These are phyloP conservation scores for Termitomyces sp. DNA, from an alignment of 768 basidiomycete species.

Conservation along the genomic window DNA sequence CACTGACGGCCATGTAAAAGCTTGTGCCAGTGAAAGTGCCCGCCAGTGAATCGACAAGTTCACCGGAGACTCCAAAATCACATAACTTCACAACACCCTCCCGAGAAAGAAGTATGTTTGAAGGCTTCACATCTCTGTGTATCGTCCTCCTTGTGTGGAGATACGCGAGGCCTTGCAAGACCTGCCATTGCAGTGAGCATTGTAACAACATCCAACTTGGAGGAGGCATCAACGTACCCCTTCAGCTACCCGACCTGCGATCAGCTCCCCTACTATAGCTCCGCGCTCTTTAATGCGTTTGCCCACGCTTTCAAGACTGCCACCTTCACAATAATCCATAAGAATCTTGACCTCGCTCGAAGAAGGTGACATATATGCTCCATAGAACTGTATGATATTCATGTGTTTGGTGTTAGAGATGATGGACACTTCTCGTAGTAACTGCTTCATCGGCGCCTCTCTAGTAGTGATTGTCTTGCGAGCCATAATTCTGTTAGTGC, in stretches of 20 bases:
- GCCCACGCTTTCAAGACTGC: slow-evolving; percentile 86
- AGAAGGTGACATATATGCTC: slow-evolving; percentile 84
- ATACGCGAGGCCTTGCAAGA: slow-evolving; percentile 90
- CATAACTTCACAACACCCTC: slow-evolving; percentile 88
- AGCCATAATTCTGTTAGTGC: slow-evolving; percentile 79
- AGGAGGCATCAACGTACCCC: slow-evolving; percentile 51
- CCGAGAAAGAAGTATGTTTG: slow-evolving; percentile 85
- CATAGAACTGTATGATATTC: slow-evolving; percentile 90
- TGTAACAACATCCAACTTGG: neutral
- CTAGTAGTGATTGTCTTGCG: slow-evolving; percentile 92
- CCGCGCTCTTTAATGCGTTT: slow-evolving; percentile 76
- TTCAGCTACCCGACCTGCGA: slow-evolving; percentile 89
- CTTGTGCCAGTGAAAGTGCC: slow-evolving; percentile 98
- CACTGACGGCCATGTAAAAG: slow-evolving; percentile 96
- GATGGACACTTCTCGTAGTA: slow-evolving; percentile 88
- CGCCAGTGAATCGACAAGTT: slow-evolving; percentile 85
- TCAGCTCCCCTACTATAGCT: slow-evolving; percentile 78
- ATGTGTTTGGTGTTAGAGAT: slow-evolving; percentile 77
- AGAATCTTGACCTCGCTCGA: slow-evolving; percentile 92
- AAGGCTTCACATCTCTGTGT: slow-evolving; percentile 94
- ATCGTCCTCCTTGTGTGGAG: slow-evolving; percentile 90
- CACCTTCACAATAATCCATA: slow-evolving; percentile 88
- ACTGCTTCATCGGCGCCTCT: slow-evolving; percentile 88
- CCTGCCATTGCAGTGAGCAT: slow-evolving; percentile 30
- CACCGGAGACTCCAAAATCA: slow-evolving; percentile 98